Conservation (phyloP, 106 monocot species). For the Acanthochlamys bracteata region DNA sequence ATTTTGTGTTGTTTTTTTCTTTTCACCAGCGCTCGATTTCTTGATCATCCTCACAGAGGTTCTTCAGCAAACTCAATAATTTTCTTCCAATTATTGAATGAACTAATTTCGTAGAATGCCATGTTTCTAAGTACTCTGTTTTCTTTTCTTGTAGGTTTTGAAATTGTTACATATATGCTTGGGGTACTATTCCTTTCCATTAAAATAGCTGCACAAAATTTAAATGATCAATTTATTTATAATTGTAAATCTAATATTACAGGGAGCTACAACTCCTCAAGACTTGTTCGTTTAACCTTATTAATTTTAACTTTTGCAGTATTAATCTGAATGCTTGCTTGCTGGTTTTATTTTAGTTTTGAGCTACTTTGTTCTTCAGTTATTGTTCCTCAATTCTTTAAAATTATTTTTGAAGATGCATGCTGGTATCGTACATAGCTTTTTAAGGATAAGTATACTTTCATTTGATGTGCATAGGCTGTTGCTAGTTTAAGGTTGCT, state of each 20-base stretch:
- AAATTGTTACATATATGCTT: constrained; percentile 74
- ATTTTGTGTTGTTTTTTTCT: background rate
- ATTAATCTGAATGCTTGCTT: no score
- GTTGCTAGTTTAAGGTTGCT: no score
- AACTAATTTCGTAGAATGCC: no score
- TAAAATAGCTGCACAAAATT: background rate
- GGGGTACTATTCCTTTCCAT: constrained; percentile 30
- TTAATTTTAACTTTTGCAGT: no score
- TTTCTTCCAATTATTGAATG: background rate
- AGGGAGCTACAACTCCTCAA: constrained; percentile 68
- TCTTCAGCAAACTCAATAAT: background rate
- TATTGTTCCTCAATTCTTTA: no score
- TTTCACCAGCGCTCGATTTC: constrained; percentile 50
- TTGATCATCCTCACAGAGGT: constrained; percentile 79
- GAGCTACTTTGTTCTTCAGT: no score
- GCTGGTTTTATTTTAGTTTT: no score
- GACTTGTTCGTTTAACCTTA: no score
- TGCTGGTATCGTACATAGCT: no score
- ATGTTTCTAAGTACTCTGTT: background rate
- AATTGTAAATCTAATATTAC: background rate
- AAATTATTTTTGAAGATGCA: no score
- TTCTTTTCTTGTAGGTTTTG: constrained; percentile 36
- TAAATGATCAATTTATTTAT: background rate
- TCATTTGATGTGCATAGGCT: no score
- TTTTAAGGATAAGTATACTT: no score